A percentile compares a stretch with the other conserved stretches of the same genome.
Evolutionary conservation across 2,329 filamentous ascomycete species (phyloP).

Genomic region (Bertia moriformis): DNA sequence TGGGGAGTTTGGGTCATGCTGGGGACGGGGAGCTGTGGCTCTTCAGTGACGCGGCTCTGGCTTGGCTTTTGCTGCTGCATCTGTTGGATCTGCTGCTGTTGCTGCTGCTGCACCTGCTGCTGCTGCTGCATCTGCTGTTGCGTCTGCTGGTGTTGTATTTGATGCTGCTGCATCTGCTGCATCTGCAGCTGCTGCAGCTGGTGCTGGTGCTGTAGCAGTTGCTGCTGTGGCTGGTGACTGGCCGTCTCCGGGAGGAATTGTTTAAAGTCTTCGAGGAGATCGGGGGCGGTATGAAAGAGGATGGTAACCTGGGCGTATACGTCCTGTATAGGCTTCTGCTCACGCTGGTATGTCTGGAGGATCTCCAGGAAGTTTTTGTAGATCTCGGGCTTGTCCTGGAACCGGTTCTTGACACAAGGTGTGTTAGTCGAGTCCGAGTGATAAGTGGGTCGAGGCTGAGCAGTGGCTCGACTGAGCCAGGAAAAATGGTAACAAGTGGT

Average conservation of each 20-base stretch:
- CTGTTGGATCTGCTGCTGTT: no score
- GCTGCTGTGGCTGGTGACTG: constrained; percentile 22
- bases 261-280: constrained; percentile 94
- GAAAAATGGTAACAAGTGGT: no score
- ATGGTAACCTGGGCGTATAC: constrained; percentile 94
- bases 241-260: constrained; percentile 95
- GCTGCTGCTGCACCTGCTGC: no score
- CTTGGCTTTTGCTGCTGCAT: constrained; percentile 43
- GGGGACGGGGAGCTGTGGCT: background rate
- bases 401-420: constrained; percentile 92
- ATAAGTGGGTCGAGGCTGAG: no score
- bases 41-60: background rate
- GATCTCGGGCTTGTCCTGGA: constrained; percentile 89
- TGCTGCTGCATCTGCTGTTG: no score
- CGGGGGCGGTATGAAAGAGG: constrained; percentile 81
- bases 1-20: no score
- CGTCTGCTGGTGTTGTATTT: no score
- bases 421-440: no score
- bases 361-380: constrained; percentile 99
- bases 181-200: constrained; percentile 44
- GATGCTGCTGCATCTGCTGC: constrained; percentile 42
- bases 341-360: constrained; percentile 90
- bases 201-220: constrained; percentile 26
- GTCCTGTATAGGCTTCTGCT: constrained; percentile 96
- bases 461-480: no score